These are phyloP conservation scores for Fusarium albidum DNA, from an alignment of 2,329 filamentous ascomycete species.

Conservation along the genomic window DNA sequence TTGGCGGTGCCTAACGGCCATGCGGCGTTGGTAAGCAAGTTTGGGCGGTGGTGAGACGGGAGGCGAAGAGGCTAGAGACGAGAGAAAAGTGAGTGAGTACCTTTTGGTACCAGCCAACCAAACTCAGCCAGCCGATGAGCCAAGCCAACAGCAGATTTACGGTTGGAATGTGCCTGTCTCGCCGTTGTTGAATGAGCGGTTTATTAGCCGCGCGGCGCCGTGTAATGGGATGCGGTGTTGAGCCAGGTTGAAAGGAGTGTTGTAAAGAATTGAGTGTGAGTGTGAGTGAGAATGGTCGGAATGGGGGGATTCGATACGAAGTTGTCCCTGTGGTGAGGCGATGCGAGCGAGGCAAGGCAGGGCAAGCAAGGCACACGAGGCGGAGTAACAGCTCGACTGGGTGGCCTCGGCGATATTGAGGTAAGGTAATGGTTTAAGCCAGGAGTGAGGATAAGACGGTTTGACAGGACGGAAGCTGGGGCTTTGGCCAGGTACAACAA, in stretches of 20 bases:
- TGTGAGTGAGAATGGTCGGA: constrained; percentile 30
- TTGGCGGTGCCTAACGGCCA: constrained; percentile 42
- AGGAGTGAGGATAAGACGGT: constrained; percentile 22
- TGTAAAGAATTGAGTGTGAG: constrained; percentile 31
- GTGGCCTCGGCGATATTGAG: constrained; percentile 2
- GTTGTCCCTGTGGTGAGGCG: constrained; percentile 25
- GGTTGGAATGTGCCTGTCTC: constrained; percentile 20
- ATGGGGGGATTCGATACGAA: constrained; percentile 15
- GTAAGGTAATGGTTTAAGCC: constrained; percentile 10
- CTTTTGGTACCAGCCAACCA: constrained; percentile 37
- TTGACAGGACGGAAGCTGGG: constrained; percentile 31
- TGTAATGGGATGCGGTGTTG: constrained; percentile 29
- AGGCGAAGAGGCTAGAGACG: constrained; percentile 19
- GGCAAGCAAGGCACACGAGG: constrained; percentile 23
- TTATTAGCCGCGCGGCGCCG: constrained; percentile 29
- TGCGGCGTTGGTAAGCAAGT: constrained; percentile 39
- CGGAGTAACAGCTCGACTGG: constrained; percentile 18
- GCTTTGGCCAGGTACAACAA: constrained; percentile 28
- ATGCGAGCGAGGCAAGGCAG: too few species aligned
- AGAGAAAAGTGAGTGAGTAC: constrained; percentile 36
- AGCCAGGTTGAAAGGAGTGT: constrained; percentile 31
- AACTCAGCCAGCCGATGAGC: constrained; percentile 24
- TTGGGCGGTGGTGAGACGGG: constrained; percentile 24
- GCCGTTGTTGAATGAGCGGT: constrained; percentile 23
- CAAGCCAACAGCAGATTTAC: constrained; percentile 18